Conservation (phyloP, 2,329 filamentous ascomycete species). For the Passalora sequoiae region DNA sequence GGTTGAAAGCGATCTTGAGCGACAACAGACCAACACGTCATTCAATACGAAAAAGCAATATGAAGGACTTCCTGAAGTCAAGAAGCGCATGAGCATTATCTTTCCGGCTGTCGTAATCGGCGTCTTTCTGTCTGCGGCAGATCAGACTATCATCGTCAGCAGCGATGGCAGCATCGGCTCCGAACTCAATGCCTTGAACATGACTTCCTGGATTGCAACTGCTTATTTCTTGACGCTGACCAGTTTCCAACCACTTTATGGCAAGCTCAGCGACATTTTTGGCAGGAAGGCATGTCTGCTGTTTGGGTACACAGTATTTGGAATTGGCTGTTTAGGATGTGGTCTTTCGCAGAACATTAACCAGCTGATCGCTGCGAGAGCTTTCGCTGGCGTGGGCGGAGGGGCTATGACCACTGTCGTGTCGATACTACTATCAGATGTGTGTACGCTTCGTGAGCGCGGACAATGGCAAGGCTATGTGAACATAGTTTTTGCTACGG, state of each 20-base stretch:
- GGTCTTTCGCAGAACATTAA: constrained; percentile 59
- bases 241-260: constrained; percentile 69
- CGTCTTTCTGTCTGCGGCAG: constrained; percentile 66
- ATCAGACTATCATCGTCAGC: constrained; percentile 73
- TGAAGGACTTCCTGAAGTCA: constrained; percentile 46
- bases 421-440: constrained; percentile 64
- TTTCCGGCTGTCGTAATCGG: constrained; percentile 59
- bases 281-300: constrained; percentile 62
- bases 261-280: constrained; percentile 66
- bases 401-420: constrained; percentile 68
- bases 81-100: constrained; percentile 51
- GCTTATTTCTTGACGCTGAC: constrained; percentile 69
- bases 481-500: constrained; percentile 66
- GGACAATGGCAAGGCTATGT: constrained; percentile 70
- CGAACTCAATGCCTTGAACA: constrained; percentile 67
- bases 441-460: constrained; percentile 63
- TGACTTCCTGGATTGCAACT: constrained; percentile 70
- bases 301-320: constrained; percentile 60
- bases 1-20: constrained; percentile 34
- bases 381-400: constrained; percentile 61
- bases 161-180: constrained; percentile 73
- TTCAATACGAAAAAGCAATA: constrained; percentile 34
- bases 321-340: constrained; percentile 59
- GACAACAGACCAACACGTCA: constrained; percentile 28
- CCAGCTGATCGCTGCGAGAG: constrained; percentile 61